Percentiles rank a stretch among this genome's conserved stretches.
Evolutionary conservation across 148 eudicot species (phyloP).

Genomic region (Pouteria glomerata): DNA sequence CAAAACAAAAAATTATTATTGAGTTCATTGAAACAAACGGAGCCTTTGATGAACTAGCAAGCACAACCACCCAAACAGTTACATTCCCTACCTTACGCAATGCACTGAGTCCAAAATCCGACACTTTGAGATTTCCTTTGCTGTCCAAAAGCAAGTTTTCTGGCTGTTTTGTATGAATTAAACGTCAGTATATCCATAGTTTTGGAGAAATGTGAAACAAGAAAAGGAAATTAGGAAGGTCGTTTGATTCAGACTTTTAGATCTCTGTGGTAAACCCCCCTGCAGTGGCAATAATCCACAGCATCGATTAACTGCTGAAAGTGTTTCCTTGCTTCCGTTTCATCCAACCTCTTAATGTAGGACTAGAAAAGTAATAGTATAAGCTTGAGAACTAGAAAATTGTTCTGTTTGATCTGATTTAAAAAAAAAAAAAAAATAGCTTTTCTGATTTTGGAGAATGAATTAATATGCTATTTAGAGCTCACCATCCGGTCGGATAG

Average conservation of each 20-base stretch:
- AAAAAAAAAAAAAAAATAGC: no score
- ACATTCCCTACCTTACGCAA: conserved; percentile 40
- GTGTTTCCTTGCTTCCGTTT: conserved; percentile 34
- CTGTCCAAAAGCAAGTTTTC: conserved; percentile 52
- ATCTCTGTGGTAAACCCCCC: conserved; percentile 27
- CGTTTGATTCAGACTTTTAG: conserved; percentile 9
- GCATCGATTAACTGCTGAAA: conserved; percentile 62
- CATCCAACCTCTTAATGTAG: conserved; percentile 26
- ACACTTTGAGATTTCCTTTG: conserved; percentile 54
- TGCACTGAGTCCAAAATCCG: conserved; percentile 60
- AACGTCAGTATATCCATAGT: neutral
- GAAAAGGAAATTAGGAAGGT: neutral
- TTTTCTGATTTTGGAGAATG: no score
- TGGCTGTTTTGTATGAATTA: conserved; percentile 38
- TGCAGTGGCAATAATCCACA: conserved; percentile 24
- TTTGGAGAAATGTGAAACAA: neutral
- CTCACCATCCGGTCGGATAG: conserved; percentile 52
- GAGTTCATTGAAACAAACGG: no score
- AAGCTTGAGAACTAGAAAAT: neutral
- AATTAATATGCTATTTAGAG: neutral
- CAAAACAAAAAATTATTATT: no score
- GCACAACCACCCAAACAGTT: no score
- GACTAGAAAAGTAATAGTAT: conserved; percentile 19
- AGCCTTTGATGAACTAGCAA: no score
- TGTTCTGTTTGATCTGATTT: no score